A percentile compares a stretch with the other conserved stretches of the same genome.
Evolutionary conservation across 257 asterid genomes (phyloP).

Genomic region (Salvia miltiorrhiza): DNA sequence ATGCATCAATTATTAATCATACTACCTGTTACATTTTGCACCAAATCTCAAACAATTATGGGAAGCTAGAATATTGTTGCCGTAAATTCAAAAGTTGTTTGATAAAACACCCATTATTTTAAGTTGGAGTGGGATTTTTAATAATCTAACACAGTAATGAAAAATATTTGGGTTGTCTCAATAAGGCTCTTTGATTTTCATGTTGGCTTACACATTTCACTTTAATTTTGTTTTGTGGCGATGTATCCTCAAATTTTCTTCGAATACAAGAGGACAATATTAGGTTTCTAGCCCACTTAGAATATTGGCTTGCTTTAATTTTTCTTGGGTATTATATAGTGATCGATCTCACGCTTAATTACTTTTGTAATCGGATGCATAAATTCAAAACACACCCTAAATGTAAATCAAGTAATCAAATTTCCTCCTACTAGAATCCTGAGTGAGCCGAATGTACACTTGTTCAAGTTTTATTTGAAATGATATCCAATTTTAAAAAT

Average conservation of each 20-base stretch:
- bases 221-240: neutral
- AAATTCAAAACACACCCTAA: too few relatives aligned
- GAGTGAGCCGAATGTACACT: neutral
- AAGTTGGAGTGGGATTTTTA: neutral
- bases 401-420: neutral
- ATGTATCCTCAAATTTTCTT: too few relatives aligned
- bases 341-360: too few relatives aligned
- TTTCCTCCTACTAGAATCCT: neutral
- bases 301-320: too few relatives aligned
- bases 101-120: too few relatives aligned
- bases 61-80: neutral
- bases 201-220: neutral
- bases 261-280: too few relatives aligned
- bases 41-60: constrained; percentile 2
- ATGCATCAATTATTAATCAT: neutral
- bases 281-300: too few relatives aligned
- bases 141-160: neutral
- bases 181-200: neutral
- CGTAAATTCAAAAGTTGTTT: neutral
- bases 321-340: too few relatives aligned
- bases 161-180: neutral
- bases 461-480: neutral
- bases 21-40: neutral
- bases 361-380: too few relatives aligned
- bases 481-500: neutral